Base-by-base conservation (phyloP, 1,284 basidiomycete genomes). In the Meripilus lineatus region DNA sequence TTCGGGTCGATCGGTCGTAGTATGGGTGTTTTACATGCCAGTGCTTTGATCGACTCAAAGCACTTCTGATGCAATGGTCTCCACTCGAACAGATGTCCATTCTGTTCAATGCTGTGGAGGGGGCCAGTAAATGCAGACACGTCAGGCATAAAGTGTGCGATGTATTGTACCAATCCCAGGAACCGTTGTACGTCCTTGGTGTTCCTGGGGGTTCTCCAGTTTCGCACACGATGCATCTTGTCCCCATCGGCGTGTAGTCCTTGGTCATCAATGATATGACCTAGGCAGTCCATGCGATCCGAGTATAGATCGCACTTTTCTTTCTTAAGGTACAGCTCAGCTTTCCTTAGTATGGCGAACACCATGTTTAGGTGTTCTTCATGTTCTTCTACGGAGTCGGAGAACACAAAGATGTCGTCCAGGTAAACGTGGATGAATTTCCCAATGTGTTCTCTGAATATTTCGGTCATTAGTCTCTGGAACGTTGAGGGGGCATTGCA, bases 141-240 rank as follows among this genome's bases (percentile, higher is more conserved):
- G 25, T 68, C 57, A 0, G 66, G 69, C 39, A 74, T 49, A 45
- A 70, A 70, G 8, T 61, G 56, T 1, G 61, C 53, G 1, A 74
- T 40, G 50, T 71, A 74, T 18, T 70, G 58, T 0, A 71, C 57
- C 0, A 69, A 51, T 1, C 68, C 70, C 0, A 73, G 40, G 33
- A 72, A 73, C n/a, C n/a, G n/a, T n/a, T n/a, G n/a, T n/a, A n/a
- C n/a, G n/a, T n/a, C n/a, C n/a, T n/a, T n/a, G n/a, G 10, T 55
- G 44, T 36, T 67, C 0, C 53, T 38, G 52, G 17, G 69, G 64
- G 15, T 47, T 10, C 47, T 40, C 58, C 59, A 63, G 1, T 50
- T 32, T 1, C 44, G 38, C 7, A 63, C 45, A 0, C 40, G 21
- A 0, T 33, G 36, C 57, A 64, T 54, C 41, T 65, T 63, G 40